phyloP scores from a whole-genome alignment of 768 basidiomycete genomes.

The Amanita inopinata region DNA sequence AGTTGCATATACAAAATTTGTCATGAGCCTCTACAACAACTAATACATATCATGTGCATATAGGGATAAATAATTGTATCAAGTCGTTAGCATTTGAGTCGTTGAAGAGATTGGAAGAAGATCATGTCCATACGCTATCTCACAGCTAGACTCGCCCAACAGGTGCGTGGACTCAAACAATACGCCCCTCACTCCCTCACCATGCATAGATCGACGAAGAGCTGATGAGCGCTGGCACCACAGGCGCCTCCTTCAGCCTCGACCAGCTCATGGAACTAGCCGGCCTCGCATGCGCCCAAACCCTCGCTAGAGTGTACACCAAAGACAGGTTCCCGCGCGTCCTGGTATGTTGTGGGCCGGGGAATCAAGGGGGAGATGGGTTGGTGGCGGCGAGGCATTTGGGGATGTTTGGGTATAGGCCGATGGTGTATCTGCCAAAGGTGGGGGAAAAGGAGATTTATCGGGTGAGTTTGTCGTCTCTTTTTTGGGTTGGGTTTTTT shows the following conservation, averaged over 20 bases:
- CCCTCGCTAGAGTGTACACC: constrained; percentile 68
- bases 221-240: constrained; percentile 71
- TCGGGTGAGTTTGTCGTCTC: constrained; percentile 33
- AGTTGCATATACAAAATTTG: too few species aligned
- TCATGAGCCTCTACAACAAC: too few species aligned
- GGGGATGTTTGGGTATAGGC: constrained; percentile 85
- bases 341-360: constrained; percentile 94
- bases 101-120: not conserved
- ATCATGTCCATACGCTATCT: constrained; percentile 56
- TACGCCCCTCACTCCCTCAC: too few species aligned
- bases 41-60: too few species aligned
- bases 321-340: constrained; percentile 64
- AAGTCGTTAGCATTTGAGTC: too few species aligned
- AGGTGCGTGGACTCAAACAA: constrained; percentile 42
- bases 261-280: constrained; percentile 99
- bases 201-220: constrained; percentile 98
- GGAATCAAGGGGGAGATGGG: constrained; percentile 97
- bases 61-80: too few species aligned
- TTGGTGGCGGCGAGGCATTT: constrained; percentile 94
- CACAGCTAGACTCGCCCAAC: constrained; percentile 66
- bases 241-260: constrained; percentile 84
- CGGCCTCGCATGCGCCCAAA: constrained; percentile 88
- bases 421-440: constrained; percentile 92
- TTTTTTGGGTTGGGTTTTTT: not conserved
- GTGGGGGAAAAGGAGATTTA: constrained; percentile 93